These are phyloP conservation scores for Sherardia arvensis DNA, from an alignment of 257 asterid genomes.

Conservation along the genomic window DNA sequence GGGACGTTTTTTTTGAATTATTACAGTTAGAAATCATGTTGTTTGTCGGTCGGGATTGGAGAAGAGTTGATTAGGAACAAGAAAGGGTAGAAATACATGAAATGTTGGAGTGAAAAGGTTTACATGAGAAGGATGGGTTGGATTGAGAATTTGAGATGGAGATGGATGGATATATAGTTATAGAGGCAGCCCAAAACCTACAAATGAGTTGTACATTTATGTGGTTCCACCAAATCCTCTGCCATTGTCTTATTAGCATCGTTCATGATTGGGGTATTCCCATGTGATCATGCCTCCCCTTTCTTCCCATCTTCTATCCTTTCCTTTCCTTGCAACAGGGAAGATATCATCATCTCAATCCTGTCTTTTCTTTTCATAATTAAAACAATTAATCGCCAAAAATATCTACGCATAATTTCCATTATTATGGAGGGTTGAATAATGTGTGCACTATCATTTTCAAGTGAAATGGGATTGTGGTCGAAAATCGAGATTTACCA, in stretches of 20 bases:
- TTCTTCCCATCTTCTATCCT: constrained; percentile 1
- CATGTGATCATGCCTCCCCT: constrained; percentile 43
- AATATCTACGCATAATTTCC: constrained; percentile 2
- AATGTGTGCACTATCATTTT: not conserved
- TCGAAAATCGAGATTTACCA: not conserved
- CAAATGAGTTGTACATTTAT: constrained; percentile 34
- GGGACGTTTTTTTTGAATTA: no score
- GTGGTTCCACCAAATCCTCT: constrained; percentile 43
- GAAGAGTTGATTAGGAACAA: not conserved
- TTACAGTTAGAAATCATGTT: no score
- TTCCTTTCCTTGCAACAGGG: constrained; percentile 5
- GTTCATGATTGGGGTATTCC: constrained; percentile 33
- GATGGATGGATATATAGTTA: not conserved
- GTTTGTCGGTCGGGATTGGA: not conserved
- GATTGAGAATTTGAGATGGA: not conserved
- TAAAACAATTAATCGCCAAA: not conserved
- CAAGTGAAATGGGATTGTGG: not conserved
- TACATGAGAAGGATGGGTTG: not conserved
- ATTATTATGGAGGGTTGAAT: not conserved
- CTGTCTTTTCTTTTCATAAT: constrained; percentile 8
- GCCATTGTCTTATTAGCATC: constrained; percentile 40
- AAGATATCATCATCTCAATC: constrained; percentile 9
- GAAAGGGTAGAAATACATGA: not conserved
- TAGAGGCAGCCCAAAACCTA: constrained; percentile 8
- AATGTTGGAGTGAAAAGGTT: not conserved